Conservation (phyloP, 78 protist genomes). For the Dictyostelium purpureum region DNA sequence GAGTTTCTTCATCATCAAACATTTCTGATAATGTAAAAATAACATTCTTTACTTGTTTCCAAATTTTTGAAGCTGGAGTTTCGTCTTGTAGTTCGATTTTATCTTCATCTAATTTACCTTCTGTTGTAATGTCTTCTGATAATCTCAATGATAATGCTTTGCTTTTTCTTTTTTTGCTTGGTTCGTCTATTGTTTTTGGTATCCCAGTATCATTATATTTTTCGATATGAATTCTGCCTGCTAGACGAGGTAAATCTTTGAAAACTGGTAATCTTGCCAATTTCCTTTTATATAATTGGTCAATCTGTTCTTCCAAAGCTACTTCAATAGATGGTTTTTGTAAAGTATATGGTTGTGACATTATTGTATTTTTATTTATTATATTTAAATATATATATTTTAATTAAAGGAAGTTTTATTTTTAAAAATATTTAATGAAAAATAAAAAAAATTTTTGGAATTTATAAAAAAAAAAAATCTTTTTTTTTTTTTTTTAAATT, state of each 20-base stretch:
- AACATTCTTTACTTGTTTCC: slow-evolving; percentile 2
- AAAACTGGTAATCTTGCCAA: slow-evolving; percentile 35
- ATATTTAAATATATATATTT: background rate
- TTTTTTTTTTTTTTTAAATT: background rate
- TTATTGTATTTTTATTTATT: background rate
- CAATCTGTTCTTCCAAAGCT: slow-evolving; percentile 1
- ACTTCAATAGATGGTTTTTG: slow-evolving; percentile 11
- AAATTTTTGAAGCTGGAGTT: background rate
- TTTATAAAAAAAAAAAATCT: background rate
- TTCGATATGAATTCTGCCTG: slow-evolving; percentile 39
- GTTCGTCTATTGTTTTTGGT: background rate
- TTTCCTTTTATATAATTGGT: background rate
- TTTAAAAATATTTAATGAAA: background rate
- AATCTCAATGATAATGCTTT: background rate
- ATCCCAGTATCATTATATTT: background rate
- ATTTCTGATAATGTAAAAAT: background rate
- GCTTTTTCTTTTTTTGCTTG: background rate
- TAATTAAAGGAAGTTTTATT: background rate
- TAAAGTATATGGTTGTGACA: background rate
- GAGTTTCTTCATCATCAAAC: slow-evolving; percentile 9
- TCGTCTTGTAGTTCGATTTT: background rate
- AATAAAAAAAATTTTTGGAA: background rate
- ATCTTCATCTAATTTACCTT: background rate
- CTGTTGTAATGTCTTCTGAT: background rate
- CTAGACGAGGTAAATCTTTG: slow-evolving; percentile 68